Evolutionary conservation across 768 basidiomycete genomes (phyloP), one percentile per base, ranked within the genome.

Genomic region (Auriscalpium orientale): DNA sequence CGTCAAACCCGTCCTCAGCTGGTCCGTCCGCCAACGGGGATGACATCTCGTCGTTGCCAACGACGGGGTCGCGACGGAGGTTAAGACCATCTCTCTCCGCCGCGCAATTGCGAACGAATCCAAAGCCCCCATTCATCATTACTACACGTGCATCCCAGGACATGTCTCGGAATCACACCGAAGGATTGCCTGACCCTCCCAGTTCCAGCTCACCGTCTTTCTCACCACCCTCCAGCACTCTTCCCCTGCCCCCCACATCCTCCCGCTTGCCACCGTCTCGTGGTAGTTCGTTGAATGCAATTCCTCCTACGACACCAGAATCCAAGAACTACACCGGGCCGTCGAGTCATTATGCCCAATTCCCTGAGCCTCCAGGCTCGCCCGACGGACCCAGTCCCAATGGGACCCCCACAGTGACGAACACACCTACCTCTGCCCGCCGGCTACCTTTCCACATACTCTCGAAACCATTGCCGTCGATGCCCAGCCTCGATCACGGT

Each of bases 21-120:
- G 80, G 79, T 22, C 76, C 73, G 28, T 79, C 80, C n/a, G 67
- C 72, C 8, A 76, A 79, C 56, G 79, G 74, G 21, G 84, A 85
- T 65, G 78, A 81, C 58, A 70, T 82, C 51, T 73, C 76, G 44
- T 72, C 76, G 7, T 67, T 82, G 50, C 72, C 76, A 49, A 72
- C 76, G 46, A 67, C 79, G 54, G 80, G 85, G 6, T 74, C 82
- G 50, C 74, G 85, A 64, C 76, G 75, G 60, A 68, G 71, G 51
- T 66, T 91, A 56, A 78, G 89, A 51, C 85, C 88, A 15, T 91
- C 89, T 20, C 78, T 81, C 61, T 91, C 89, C 65, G 88, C 89
- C 51, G 85, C 86, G 12, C 89, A 91, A 62, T 72, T 91, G 43
- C 78, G 88, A 56, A 80, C 76, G 15, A 35, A 49, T 36, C 21